Conservation (phyloP, 164 flowering plant species). For the Berberis thunbergii region DNA sequence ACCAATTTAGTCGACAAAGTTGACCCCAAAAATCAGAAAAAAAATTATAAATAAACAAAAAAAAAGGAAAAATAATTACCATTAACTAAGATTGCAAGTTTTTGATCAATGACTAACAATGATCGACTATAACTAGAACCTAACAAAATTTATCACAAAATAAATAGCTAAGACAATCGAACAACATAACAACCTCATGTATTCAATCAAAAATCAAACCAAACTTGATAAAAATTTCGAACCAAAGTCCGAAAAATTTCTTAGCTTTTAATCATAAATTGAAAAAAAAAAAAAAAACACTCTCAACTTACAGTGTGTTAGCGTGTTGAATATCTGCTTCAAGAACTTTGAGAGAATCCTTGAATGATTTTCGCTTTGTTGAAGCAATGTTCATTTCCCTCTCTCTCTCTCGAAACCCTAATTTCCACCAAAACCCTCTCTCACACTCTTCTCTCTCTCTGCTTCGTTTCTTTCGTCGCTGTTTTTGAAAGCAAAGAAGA, state of each 20-base stretch:
- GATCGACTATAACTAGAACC: neutral
- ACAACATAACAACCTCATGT: neutral
- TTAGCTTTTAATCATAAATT: neutral
- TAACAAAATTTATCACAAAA: neutral
- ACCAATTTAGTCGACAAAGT: neutral
- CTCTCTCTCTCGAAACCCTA: conserved; percentile 6
- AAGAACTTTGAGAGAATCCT: conserved; percentile 69
- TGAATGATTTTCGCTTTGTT: conserved; percentile 65
- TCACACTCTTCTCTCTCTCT: conserved; percentile 1
- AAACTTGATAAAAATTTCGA: neutral
- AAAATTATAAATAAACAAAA: too few relatives aligned
- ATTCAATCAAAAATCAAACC: neutral
- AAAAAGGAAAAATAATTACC: too few relatives aligned
- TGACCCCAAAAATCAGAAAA: neutral
- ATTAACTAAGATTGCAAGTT: too few relatives aligned
- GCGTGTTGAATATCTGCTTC: conserved; percentile 89
- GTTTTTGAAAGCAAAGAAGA: conserved; percentile 14
- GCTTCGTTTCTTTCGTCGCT: neutral
- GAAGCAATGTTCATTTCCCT: conserved; percentile 29
- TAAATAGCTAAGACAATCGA: neutral
- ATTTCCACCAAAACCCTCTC: neutral
- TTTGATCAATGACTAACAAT: too few relatives aligned
- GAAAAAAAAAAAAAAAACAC: neutral
- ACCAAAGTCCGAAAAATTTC: too few relatives aligned
- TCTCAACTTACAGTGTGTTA: conserved; percentile 54